These are phyloP conservation scores for Caryopteris hybrid DNA, from an alignment of 305 asterid species.

Conservation along the genomic window DNA sequence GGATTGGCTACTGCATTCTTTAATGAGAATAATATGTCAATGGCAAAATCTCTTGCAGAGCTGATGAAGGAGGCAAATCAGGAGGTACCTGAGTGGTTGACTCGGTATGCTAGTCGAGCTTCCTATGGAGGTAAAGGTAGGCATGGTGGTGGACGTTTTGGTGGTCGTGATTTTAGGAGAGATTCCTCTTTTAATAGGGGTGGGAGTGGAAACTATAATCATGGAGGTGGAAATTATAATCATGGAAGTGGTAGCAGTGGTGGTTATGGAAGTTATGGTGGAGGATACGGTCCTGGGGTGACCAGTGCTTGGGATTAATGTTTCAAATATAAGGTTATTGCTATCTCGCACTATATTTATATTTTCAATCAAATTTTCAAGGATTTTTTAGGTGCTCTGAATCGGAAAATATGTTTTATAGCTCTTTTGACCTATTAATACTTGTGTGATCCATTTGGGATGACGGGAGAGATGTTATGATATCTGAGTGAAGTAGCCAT, in stretches of 20 bases:
- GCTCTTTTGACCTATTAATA: constrained; percentile 1
- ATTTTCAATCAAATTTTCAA: too few species aligned
- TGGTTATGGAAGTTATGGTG: constrained; percentile 30
- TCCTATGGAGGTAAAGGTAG: constrained; percentile 48
- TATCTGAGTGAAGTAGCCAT: not conserved
- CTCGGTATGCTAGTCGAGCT: constrained; percentile 46
- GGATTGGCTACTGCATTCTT: constrained; percentile 73
- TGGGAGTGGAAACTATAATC: constrained; percentile 9
- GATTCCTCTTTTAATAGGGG: constrained; percentile 39
- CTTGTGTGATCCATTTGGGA: constrained; percentile 21
- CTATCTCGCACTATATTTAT: too few species aligned
- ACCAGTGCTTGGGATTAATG: constrained; percentile 72
- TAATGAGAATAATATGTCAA: constrained; percentile 45
- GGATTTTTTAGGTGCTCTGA: too few species aligned
- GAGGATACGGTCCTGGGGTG: constrained; percentile 21
- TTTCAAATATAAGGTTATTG: constrained; percentile 2
- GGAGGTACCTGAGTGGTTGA: constrained; percentile 67
- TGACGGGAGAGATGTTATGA: constrained; percentile 15
- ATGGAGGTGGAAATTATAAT: constrained; percentile 34
- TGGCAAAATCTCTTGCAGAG: constrained; percentile 51
- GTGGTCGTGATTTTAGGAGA: constrained; percentile 63
- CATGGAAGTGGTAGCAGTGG: constrained; percentile 25
- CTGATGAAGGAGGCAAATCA: constrained; percentile 67
- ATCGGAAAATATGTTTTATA: too few species aligned
- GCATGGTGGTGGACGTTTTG: constrained; percentile 68